Conservation (phyloP, 2,329 filamentous ascomycete species). For the Aspergillus ruber region DNA sequence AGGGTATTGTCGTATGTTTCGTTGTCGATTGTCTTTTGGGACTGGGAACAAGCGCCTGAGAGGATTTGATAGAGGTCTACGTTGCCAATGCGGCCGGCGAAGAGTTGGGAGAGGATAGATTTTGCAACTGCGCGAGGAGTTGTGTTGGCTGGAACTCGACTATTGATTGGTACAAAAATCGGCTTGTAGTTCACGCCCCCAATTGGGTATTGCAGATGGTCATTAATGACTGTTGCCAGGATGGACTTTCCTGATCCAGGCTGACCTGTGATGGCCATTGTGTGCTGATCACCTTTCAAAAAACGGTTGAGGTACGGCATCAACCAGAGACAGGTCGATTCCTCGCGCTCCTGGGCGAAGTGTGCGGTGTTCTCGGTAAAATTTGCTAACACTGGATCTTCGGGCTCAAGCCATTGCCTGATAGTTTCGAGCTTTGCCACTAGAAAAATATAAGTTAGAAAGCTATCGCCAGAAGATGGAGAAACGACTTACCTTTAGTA, state of each 20-base stretch:
- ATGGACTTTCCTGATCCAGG: constrained; percentile 36
- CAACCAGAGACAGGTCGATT: constrained; percentile 52
- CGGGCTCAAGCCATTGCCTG: constrained; percentile 38
- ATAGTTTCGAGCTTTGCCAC: constrained; percentile 27
- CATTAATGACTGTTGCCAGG: constrained; percentile 33
- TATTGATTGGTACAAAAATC: constrained; percentile 33
- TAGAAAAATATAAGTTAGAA: constrained; percentile 4
- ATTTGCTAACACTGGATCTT: constrained; percentile 40
- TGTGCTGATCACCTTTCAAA: constrained; percentile 38
- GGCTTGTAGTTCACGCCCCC: constrained; percentile 28
- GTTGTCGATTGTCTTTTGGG: constrained; percentile 14
- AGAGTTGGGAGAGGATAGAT: constrained; percentile 31
- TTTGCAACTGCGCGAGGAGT: constrained; percentile 28
- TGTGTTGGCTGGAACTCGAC: constrained; percentile 25
- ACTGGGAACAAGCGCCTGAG: constrained; percentile 23
- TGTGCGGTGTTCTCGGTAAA: constrained; percentile 39
- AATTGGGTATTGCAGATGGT: constrained; percentile 34
- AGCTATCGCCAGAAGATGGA: neutral
- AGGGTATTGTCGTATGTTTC: constrained; percentile 30
- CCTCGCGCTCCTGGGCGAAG: constrained; percentile 39
- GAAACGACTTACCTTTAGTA: constrained; percentile 18
- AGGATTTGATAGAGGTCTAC: constrained; percentile 32
- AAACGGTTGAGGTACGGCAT: constrained; percentile 45
- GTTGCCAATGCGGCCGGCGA: constrained; percentile 35
- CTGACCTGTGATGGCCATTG: constrained; percentile 40